phyloP scores from a whole-genome alignment of 164 flowering plant genomes.

The Brasenia schreberi region DNA sequence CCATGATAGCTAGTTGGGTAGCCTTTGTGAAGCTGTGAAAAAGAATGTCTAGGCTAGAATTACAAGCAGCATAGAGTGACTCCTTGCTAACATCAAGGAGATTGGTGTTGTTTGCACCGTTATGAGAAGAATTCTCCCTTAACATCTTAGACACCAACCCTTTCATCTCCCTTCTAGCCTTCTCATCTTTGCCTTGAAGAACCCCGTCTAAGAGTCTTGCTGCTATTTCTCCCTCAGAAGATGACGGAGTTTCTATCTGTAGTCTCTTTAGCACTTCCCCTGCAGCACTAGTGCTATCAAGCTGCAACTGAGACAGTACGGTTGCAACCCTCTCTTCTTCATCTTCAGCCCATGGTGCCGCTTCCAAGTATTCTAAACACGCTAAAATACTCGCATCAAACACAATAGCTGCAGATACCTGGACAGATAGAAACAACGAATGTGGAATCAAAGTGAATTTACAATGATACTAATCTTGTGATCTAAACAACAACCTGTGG shows the following conservation, averaged over 20 bases:
- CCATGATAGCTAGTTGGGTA: conserved; percentile 11
- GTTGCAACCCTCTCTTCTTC: conserved; percentile 90
- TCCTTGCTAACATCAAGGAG: conserved; percentile 53
- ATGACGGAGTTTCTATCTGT: conserved; percentile 41
- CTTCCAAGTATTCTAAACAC: conserved; percentile 91
- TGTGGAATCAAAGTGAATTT: no score
- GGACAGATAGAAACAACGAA: neutral
- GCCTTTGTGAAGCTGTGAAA: conserved; percentile 40
- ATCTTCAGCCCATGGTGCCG: conserved; percentile 98
- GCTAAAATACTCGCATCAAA: conserved; percentile 89
- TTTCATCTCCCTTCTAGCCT: conserved; percentile 96
- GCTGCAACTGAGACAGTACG: conserved; percentile 58
- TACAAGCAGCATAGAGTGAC: conserved; percentile 67
- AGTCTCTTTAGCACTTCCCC: conserved; percentile 87
- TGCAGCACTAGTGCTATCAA: conserved; percentile 70
- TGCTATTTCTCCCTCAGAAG: conserved; percentile 51
- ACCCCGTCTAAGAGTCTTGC: conserved; percentile 61
- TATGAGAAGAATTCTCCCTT: conserved; percentile 57
- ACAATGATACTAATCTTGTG: no score
- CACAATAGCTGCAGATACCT: conserved; percentile 89
- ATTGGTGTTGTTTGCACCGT: conserved; percentile 1
- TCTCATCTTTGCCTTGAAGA: conserved; percentile 93
- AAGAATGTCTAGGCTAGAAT: conserved; percentile 51
- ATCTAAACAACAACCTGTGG: no score
- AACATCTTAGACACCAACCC: conserved; percentile 77